Percentiles rank a stretch among this genome's conserved stretches.
Evolutionary conservation across 2,329 filamentous ascomycete species (phyloP).

Genomic region (Elsinoe necatrix): DNA sequence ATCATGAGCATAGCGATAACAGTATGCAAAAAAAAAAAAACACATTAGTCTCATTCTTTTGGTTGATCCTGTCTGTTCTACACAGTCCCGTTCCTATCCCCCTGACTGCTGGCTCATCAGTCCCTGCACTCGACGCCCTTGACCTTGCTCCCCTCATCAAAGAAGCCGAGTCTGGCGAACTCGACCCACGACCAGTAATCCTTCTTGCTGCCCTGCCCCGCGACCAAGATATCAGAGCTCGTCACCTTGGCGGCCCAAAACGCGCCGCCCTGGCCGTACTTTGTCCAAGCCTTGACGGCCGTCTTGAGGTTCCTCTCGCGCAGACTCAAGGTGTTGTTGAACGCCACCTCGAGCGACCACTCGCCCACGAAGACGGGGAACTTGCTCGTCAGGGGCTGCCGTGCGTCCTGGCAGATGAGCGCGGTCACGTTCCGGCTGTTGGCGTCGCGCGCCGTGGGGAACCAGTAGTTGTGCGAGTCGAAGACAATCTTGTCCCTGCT

Average conservation of each 20-base stretch:
- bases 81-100: neutral
- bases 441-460: constrained; percentile 16
- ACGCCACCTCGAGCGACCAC: constrained; percentile 11
- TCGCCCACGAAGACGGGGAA: constrained; percentile 15
- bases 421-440: constrained; percentile 25
- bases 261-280: neutral
- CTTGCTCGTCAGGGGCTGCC: neutral
- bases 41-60: neutral
- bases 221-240: neutral
- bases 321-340: constrained; percentile 11
- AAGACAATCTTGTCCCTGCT: constrained; percentile 11
- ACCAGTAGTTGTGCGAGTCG: constrained; percentile 16
- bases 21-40: constrained; percentile 10
- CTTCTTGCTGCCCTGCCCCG: constrained; percentile 5
- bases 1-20: neutral
- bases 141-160: neutral
- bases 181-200: constrained; percentile 10
- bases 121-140: neutral
- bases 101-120: neutral
- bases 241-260: constrained; percentile 16
- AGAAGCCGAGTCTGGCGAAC: neutral
- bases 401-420: constrained; percentile 21
- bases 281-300: constrained; percentile 7
- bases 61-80: neutral
- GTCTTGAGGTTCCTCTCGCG: constrained; percentile 14